phyloP scores from a whole-genome alignment of 1,284 basidiomycete species.

The Fomitopsis pinicola region DNA sequence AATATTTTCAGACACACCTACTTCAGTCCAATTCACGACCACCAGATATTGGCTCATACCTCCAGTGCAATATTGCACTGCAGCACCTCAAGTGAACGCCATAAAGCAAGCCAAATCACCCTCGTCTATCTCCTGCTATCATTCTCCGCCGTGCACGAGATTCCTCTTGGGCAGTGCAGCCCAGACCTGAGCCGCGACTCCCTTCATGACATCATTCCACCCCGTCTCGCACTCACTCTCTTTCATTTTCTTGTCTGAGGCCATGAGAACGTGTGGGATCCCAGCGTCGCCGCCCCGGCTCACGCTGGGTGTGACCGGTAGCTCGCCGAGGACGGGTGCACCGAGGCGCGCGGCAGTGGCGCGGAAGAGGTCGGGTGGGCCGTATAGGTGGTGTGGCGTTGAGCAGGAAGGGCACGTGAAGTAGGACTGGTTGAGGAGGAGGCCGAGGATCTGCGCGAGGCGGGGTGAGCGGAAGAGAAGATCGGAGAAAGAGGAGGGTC shows the following conservation, averaged over 20 bases:
- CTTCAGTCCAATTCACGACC: too few relatives aligned
- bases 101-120: too few relatives aligned
- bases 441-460: constrained; percentile 70
- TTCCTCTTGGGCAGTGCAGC: constrained; percentile 8
- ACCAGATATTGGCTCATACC: too few relatives aligned
- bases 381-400: constrained; percentile 76
- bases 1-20: too few relatives aligned
- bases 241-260: constrained; percentile 17
- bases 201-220: constrained; percentile 47
- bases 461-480: not conserved
- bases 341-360: constrained; percentile 57
- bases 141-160: too few relatives aligned
- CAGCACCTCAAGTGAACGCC: too few relatives aligned
- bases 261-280: constrained; percentile 47
- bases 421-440: constrained; percentile 89
- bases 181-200: constrained; percentile 42
- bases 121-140: too few relatives aligned
- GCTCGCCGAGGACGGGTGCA: constrained; percentile 74
- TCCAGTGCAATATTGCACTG: too few relatives aligned
- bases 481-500: constrained; percentile 18
- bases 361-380: constrained; percentile 64
- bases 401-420: constrained; percentile 82
- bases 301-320: constrained; percentile 80
- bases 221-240: constrained; percentile 15
- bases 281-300: constrained; percentile 78